Base-by-base conservation (phyloP, 2,329 filamentous ascomycete species). In the Bimuria novae-zelandiae region DNA sequence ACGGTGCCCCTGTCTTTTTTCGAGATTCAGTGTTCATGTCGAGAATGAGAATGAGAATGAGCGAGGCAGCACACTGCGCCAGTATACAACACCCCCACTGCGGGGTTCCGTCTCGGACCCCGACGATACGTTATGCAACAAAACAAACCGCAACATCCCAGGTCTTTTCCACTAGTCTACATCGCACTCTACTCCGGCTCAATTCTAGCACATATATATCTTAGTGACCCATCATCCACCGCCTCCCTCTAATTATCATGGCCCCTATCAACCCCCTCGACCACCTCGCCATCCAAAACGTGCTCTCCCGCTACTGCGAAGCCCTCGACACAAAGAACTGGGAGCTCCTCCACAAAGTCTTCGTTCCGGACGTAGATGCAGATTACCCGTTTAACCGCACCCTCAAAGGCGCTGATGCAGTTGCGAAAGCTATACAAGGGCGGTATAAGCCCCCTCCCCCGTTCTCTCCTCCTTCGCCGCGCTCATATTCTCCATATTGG, bases 281-380 rank as follows among this genome's bases (percentile, higher is more conserved):
- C 47, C 17, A 62, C 41, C 48, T 75, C 39, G 74, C 75, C n/a
- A 75, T 79, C 58, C 69, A 68, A 36, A 79, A 79, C 57, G 67
- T 68, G 7, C 58, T 79, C 22, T 60, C 75, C 5, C 71, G 67
- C 25, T 79, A 79, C 60, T 78, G 76, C 61, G 68, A 77, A 36
- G 76, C 76, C 1, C 65, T 79, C 5, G 77, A 79, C 56, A 71
- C 70, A 14, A 78, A 78, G 52, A 52, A 74, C 49, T 77, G 74
- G 43, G 39, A 58, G 4, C 63, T 75, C 1, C 65, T 79, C 2
- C 44, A 63, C 3, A 58, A 74, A 29, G 76, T 79, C 49, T 78
- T 79, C 60, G 61, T 67, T 1, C 44, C 63, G 5, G 71, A 78
- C 52, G 73, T 77, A 10, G 62, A 67, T 6, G 74, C 75, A 14